phyloP scores from a whole-genome alignment of 345 rosid genomes.

The Bruguiera sexangula region DNA sequence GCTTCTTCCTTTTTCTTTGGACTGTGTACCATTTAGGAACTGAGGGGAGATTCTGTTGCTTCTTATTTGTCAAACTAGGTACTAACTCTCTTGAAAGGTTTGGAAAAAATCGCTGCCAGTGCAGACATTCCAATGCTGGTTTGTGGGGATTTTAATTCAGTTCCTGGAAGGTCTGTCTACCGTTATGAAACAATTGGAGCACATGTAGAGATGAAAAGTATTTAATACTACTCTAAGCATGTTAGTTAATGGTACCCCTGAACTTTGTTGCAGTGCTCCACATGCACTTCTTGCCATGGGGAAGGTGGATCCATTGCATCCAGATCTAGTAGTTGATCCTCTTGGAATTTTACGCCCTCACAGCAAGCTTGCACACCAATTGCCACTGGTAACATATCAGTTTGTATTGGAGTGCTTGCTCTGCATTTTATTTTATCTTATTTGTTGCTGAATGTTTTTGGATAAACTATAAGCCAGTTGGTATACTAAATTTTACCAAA shows the following conservation, averaged over 20 bases:
- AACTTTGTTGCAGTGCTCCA: constrained; percentile 65
- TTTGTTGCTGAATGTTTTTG: background rate
- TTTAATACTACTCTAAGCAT: background rate
- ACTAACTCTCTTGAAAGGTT: constrained; percentile 89
- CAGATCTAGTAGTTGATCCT: constrained; percentile 81
- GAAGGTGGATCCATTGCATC: constrained; percentile 77
- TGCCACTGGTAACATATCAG: constrained; percentile 66
- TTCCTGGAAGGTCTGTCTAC: constrained; percentile 79
- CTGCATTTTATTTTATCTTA: background rate
- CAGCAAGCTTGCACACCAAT: constrained; percentile 82
- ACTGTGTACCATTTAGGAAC: background rate
- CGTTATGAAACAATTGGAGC: constrained; percentile 11
- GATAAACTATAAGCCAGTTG: background rate
- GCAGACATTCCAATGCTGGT: constrained; percentile 99
- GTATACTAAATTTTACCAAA: too few relatives aligned
- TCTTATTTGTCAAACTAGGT: constrained; percentile 48
- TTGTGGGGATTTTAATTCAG: constrained; percentile 93
- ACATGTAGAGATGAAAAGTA: constrained; percentile 11
- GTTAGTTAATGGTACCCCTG: constrained; percentile 7
- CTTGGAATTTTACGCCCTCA: constrained; percentile 84
- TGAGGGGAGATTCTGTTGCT: constrained; percentile 5
- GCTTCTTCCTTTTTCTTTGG: background rate
- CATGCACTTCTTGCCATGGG: constrained; percentile 97
- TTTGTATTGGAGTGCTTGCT: background rate
- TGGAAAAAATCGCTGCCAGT: constrained; percentile 95